Evolutionary conservation across 2,329 filamentous ascomycete species (phyloP), one percentile per base, ranked within the genome.

Genomic region (Aureobasidium sp.): DNA sequence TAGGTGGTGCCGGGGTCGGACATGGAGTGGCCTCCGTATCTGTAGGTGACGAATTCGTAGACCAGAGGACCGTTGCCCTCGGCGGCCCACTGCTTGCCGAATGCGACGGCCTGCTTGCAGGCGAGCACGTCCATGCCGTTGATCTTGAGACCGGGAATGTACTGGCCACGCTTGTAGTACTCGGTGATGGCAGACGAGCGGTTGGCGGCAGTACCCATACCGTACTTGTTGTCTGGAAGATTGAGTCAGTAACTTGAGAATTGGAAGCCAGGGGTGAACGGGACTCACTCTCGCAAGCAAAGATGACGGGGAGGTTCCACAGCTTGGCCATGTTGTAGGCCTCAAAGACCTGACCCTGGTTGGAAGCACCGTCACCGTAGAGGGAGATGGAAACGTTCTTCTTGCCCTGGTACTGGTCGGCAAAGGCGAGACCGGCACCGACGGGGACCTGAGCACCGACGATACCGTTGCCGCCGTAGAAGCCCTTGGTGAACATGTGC

Each of bases 261-360:
- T 10, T 4, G 19, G 19, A 11, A 25, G n/a, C 17, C 35, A n/a
- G 7, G 2, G 1, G 11, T 9, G 42, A 37, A 23, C 27, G 10
- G 15, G 9, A 65, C 90, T 75, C 80, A 96, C 92, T 99, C 83
- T 99, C 94, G 77, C 94, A 99, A 69, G 90, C 92, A 74, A 99
- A 99, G 68, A 99, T 88, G 68, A 92, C 85, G 60, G 94, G 94
- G 50, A 99, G 82, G 70, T 94, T 92, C 94, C 94, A 99, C 67
- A 99, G 86, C 84, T 97, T 97, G 65, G 94, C 94, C 94, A 99
- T 99, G 87, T 99, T 99, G 85, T 95, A 99, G 64, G 94, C 92
- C 83, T 99, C 94, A 72, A 99, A 99, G 69, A 99, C 94, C 79
- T 99, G 94, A 66, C 94, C 94, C 82, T 99, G 94, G 83, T 99